phyloP scores from a whole-genome alignment of 768 basidiomycete species.

The Rhizopogon vulgaris region DNA sequence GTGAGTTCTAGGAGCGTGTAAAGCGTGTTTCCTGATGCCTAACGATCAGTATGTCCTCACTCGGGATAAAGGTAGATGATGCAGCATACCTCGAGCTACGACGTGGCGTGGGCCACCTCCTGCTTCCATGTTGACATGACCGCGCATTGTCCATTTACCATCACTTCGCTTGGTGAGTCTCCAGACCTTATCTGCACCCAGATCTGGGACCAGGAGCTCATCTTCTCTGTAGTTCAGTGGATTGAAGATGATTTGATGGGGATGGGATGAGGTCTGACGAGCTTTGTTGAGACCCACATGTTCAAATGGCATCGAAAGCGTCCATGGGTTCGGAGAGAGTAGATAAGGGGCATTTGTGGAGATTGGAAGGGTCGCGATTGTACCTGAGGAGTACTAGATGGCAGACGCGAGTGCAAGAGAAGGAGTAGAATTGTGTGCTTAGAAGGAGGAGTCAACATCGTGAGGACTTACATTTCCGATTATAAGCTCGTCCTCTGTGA shows the following conservation, averaged over 20 bases:
- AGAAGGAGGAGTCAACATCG: neutral
- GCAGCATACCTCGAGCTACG: conserved; percentile 48
- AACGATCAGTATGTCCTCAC: neutral
- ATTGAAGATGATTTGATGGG: conserved; percentile 57
- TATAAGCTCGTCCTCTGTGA: conserved; percentile 51
- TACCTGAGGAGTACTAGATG: conserved; percentile 64
- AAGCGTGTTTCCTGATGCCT: conserved; percentile 47
- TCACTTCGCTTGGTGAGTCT: conserved; percentile 38
- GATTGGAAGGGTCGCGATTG: conserved; percentile 50
- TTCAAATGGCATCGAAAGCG: conserved; percentile 34
- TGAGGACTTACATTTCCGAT: conserved; percentile 62
- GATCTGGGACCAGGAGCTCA: conserved; percentile 68
- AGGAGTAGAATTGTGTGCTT: neutral
- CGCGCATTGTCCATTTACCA: conserved; percentile 45
- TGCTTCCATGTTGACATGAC: conserved; percentile 39
- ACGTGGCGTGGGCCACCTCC: conserved; percentile 73
- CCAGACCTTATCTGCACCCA: conserved; percentile 69
- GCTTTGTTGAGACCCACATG: conserved; percentile 58
- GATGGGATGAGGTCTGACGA: conserved; percentile 70
- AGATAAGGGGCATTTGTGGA: conserved; percentile 43
- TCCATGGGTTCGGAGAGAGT: conserved; percentile 24
- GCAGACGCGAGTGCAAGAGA: neutral
- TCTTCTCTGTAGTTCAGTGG: conserved; percentile 37
- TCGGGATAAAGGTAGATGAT: neutral
- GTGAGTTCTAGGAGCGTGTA: conserved; percentile 68